Evolutionary conservation across 257 asterid species (phyloP).

Genomic region (Fraxinus excelsior): DNA sequence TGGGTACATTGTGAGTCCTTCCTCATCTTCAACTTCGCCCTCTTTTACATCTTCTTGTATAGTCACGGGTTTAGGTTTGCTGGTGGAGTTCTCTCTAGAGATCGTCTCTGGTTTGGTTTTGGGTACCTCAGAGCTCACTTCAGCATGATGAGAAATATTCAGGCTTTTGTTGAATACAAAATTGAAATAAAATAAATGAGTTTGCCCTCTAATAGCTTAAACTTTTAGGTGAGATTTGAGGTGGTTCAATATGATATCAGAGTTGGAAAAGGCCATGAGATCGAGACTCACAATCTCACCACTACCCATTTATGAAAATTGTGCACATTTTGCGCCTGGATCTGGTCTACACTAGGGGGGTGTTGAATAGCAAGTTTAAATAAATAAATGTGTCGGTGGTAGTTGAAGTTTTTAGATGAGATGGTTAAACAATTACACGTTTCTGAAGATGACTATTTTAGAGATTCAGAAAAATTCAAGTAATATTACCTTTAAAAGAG

Average conservation of each 20-base stretch:
- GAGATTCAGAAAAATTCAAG: not conserved
- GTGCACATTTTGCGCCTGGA: not conserved
- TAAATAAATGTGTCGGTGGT: not conserved
- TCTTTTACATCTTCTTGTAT: constrained; percentile 83
- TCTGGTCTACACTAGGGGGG: not conserved
- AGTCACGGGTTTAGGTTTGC: constrained; percentile 72
- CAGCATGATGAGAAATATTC: constrained; percentile 14
- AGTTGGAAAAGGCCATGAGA: too few relatives aligned
- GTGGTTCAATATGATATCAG: not conserved
- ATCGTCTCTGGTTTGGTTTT: constrained; percentile 43
- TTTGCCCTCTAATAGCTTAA: not conserved
- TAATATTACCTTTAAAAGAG: constrained; percentile 59
- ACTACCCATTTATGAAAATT: not conserved
- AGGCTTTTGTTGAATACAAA: not conserved
- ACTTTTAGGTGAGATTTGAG: not conserved
- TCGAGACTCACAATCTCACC: not conserved
- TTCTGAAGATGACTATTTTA: not conserved
- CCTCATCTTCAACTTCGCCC: constrained; percentile 63
- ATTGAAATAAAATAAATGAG: not conserved
- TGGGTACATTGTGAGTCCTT: constrained; percentile 49
- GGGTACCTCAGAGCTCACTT: constrained; percentile 56
- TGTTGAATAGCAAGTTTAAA: not conserved
- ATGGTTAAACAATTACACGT: not conserved
- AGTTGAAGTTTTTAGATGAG: not conserved
- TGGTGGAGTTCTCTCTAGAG: constrained; percentile 46